These are phyloP conservation scores for Aspergillus fumigatiaffinis DNA, from an alignment of 2,329 filamentous ascomycete species.

Conservation along the genomic window DNA sequence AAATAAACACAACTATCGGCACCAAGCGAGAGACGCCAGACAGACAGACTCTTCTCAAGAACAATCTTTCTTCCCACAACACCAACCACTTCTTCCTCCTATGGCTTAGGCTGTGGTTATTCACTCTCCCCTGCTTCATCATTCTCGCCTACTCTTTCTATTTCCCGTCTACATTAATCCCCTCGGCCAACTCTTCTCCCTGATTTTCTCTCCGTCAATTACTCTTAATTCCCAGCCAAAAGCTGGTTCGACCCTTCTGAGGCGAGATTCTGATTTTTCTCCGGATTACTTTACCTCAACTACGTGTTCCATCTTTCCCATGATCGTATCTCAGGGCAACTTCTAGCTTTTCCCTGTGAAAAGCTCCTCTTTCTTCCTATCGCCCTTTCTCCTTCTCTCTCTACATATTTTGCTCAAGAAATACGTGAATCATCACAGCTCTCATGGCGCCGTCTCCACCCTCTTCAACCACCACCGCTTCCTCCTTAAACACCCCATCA, in stretches of 20 bases:
- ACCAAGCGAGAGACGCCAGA: constrained; percentile 17
- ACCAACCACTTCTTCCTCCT: neutral
- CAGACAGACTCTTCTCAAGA: neutral
- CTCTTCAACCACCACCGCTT: constrained; percentile 7
- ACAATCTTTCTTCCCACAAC: neutral
- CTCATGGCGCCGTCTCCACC: constrained; percentile 8
- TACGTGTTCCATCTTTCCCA: neutral
- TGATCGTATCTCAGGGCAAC: neutral
- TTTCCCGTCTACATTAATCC: neutral
- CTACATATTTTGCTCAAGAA: constrained; percentile 8
- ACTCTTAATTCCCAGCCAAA: neutral
- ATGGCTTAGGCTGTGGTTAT: neutral
- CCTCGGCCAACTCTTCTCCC: neutral
- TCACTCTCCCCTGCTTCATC: neutral
- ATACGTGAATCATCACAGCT: constrained; percentile 3
- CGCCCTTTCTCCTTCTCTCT: constrained; percentile 6
- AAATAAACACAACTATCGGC: constrained; percentile 30
- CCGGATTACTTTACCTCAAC: neutral
- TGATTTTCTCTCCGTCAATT: neutral
- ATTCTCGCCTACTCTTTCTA: neutral
- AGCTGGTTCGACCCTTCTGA: neutral
- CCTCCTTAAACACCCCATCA: constrained; percentile 4
- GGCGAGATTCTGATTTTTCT: neutral
- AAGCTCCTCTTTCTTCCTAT: constrained; percentile 7
- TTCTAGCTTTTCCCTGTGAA: constrained; percentile 8